Evolutionary conservation across 306 rosid species (phyloP), one percentile per base, ranked within the genome.

Genomic region (Cucumis sativus): DNA sequence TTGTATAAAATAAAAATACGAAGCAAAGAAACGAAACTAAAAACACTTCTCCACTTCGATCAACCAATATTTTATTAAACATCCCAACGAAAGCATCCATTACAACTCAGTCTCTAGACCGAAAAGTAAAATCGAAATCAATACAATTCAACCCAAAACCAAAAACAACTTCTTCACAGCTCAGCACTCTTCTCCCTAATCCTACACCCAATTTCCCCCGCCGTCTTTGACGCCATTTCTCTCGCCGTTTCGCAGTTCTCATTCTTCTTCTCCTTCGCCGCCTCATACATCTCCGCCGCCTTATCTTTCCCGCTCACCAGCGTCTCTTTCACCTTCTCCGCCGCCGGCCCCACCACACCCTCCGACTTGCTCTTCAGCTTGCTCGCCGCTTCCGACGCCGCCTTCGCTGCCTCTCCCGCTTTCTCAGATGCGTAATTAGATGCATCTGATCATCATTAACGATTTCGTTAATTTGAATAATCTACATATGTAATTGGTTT

Each of bases 201-300:
- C 76, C 56, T 66, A 39, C 81, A 93, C 76, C 92, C 92, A 69
- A 88, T 37, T 79, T 91, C 82, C 1, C 81, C 91, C 0, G 89
- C 57, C n/a, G 88, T 85, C 51, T 87, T 79, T 0, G 93, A 91
- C 69, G 80, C 90, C 61, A 75, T 86, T 80, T 89, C 97, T 82
- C 87, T 93, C 11, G 90, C 88, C 80, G 80, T 82, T 82, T 86
- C 93, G 21, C 87, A 86, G 37, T 9, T 77, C 86, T 35, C 35
- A 9, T 79, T 58, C 17, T 85, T 79, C 84, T 73, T 83, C 10
- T 86, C 85, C 13, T 81, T 77, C 2, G 84, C 87, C 65, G 62
- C 18, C 2, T 39, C 18, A 35, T 80, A 72, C 6, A 56, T 65
- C 52, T 60, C 12, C 25, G 39, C 75, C 17, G 82, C 56, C 61